These are phyloP conservation scores for Cyclotella cryptica DNA, from an alignment of 108 stramenopile genomes.

Conservation along the genomic window DNA sequence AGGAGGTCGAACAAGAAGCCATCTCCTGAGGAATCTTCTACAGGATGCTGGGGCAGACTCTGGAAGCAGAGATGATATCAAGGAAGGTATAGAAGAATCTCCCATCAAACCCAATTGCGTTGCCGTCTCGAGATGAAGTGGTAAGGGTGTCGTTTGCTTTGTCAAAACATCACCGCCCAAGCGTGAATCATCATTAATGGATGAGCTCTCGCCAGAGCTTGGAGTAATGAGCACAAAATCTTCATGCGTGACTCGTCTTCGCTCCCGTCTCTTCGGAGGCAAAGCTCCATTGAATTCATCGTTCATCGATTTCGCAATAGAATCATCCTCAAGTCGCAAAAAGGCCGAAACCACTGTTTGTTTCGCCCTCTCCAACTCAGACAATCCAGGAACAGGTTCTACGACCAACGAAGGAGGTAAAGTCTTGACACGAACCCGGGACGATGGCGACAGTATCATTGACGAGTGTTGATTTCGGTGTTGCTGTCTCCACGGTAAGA, in stretches of 20 bases:
- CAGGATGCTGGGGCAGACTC: constrained; percentile 70
- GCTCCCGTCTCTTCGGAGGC: constrained; percentile 28
- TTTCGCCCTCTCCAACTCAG: constrained; percentile 61
- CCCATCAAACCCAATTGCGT: constrained; percentile 78
- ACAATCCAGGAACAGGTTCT: constrained; percentile 33
- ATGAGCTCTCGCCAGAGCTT: background rate
- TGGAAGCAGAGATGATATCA: constrained; percentile 67
- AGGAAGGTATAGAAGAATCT: constrained; percentile 70
- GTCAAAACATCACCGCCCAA: constrained; percentile 33
- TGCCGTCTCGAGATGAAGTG: constrained; percentile 83
- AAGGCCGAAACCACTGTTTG: constrained; percentile 56
- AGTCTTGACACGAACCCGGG: constrained; percentile 38
- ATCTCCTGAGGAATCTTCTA: constrained; percentile 70
- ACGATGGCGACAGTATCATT: background rate
- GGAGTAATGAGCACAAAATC: constrained; percentile 33
- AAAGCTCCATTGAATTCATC: constrained; percentile 12
- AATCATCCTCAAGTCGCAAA: constrained; percentile 44
- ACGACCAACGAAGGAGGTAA: constrained; percentile 55
- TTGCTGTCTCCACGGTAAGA: constrained; percentile 45
- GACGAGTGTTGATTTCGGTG: constrained; percentile 1
- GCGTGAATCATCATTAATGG: constrained; percentile 3
- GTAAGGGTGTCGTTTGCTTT: constrained; percentile 9
- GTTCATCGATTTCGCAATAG: constrained; percentile 1
- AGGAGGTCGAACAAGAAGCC: constrained; percentile 81
- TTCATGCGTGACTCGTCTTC: constrained; percentile 35